Percentiles rank a stretch among this genome's conserved stretches.
Conservation (phyloP, 768 basidiomycete species). For the Boletus speciosus region DNA sequence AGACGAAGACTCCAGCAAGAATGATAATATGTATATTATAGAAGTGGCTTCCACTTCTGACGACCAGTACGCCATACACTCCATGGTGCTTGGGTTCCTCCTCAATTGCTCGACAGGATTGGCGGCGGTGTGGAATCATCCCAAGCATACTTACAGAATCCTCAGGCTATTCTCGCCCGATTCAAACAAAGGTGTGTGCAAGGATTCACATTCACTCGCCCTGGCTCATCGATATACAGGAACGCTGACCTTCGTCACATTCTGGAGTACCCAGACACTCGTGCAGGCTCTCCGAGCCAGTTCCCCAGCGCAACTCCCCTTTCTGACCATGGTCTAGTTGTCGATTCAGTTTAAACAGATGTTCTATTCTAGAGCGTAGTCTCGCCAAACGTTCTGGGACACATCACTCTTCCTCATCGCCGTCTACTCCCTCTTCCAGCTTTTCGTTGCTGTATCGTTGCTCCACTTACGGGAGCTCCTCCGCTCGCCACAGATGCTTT, state of each 20-base stretch:
- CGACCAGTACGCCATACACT: conserved; percentile 36
- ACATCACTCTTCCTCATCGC: conserved; percentile 17
- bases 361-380: conserved; percentile 7
- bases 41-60: conserved; percentile 54
- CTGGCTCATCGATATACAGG: conserved; percentile 30
- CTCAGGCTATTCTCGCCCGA: conserved; percentile 50
- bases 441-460: conserved; percentile 29
- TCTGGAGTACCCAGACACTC: conserved; percentile 46
- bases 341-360: background rate
- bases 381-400: background rate
- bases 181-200: conserved; percentile 62
- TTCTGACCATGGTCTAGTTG: background rate
- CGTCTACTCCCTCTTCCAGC: conserved; percentile 37
- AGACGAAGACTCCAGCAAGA: conserved; percentile 46
- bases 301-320: conserved; percentile 11
- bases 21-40: conserved; percentile 73
- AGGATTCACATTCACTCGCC: background rate
- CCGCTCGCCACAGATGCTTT: conserved; percentile 24
- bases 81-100: background rate
- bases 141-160: conserved; percentile 34
- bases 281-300: conserved; percentile 3
- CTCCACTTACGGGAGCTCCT: conserved; percentile 17
- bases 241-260: conserved; percentile 54
- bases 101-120: conserved; percentile 5
- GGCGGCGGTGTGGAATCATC: conserved; percentile 26